Evolutionary conservation across 352 stramenopile species (phyloP).

Genomic region (Phytophthora constricta): DNA sequence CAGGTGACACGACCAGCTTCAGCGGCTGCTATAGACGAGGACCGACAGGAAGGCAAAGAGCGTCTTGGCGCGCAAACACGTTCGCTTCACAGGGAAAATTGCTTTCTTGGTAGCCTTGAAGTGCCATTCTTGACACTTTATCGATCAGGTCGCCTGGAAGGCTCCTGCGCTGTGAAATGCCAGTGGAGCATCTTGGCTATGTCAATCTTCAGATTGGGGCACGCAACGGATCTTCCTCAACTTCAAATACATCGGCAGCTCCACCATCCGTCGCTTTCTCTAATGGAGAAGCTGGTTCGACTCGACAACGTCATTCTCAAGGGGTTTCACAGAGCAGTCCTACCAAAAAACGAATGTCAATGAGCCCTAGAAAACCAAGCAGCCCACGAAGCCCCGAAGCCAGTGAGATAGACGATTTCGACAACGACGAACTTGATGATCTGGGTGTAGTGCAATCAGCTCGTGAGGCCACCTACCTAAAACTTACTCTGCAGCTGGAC

Average conservation of each 20-base stretch:
- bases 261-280: slow-evolving; percentile 20
- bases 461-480: slow-evolving; percentile 81
- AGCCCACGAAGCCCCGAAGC: slow-evolving; percentile 14
- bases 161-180: slow-evolving; percentile 83
- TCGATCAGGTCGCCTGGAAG: slow-evolving; percentile 76
- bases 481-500: slow-evolving; percentile 89
- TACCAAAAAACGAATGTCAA: slow-evolving; percentile 10
- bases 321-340: slow-evolving; percentile 9
- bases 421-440: slow-evolving; percentile 39
- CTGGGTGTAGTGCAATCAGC: slow-evolving; percentile 46
- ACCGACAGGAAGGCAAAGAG: slow-evolving; percentile 43
- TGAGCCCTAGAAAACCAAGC: slow-evolving; percentile 13
- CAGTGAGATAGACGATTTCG: slow-evolving; percentile 35
- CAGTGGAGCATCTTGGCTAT: slow-evolving; percentile 89
- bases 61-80: slow-evolving; percentile 27
- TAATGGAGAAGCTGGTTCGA: slow-evolving; percentile 19
- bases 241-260: slow-evolving; percentile 6
- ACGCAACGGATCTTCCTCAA: slow-evolving; percentile 7
- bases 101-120: slow-evolving; percentile 83
- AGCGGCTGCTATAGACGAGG: slow-evolving; percentile 16
- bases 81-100: slow-evolving; percentile 76
- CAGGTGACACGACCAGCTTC: slow-evolving; percentile 60
- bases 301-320: slow-evolving; percentile 21
- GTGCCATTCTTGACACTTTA: slow-evolving; percentile 92
- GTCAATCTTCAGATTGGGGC: slow-evolving; percentile 43